Percentiles rank a stretch among this genome's conserved stretches.
phyloP scores from a whole-genome alignment of 805 yeast species.

The Starmerella lactis-condensi region DNA sequence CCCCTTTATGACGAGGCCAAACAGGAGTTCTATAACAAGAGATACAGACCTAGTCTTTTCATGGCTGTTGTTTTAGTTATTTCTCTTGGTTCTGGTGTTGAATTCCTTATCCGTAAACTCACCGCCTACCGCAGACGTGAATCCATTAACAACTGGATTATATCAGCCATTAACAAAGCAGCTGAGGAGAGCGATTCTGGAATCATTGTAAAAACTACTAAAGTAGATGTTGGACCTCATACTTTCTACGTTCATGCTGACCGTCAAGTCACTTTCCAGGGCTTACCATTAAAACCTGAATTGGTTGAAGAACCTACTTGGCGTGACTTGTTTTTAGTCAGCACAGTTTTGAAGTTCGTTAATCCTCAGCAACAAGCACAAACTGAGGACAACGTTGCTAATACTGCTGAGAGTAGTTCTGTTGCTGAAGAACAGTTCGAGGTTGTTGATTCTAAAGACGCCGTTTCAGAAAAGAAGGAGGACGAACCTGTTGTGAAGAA shows the following conservation, averaged over 20 bases:
- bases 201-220: constrained; percentile 17
- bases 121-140: constrained; percentile 39
- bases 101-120: constrained; percentile 37
- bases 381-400: not conserved
- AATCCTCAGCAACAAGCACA: constrained; percentile 9
- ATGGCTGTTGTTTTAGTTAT: constrained; percentile 35
- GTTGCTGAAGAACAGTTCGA: not conserved
- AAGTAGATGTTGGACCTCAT: constrained; percentile 16
- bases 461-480: constrained; percentile 3
- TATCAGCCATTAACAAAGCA: constrained; percentile 20
- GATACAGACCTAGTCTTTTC: constrained; percentile 49
- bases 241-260: constrained; percentile 21
- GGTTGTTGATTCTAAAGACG: constrained; percentile 6
- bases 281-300: constrained; percentile 17
- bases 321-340: constrained; percentile 20
- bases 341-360: constrained; percentile 7
- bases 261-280: constrained; percentile 21
- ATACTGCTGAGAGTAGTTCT: not conserved
- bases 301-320: constrained; percentile 21
- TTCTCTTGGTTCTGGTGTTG: constrained; percentile 36
- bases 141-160: constrained; percentile 27
- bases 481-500: constrained; percentile 8
- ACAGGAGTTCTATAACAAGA: constrained; percentile 39
- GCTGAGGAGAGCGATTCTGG: constrained; percentile 17
- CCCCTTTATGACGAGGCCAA: constrained; percentile 50